Evolutionary conservation across 192 early-diverging fungal species (phyloP).

Genomic region (Entomortierella parvispora): DNA sequence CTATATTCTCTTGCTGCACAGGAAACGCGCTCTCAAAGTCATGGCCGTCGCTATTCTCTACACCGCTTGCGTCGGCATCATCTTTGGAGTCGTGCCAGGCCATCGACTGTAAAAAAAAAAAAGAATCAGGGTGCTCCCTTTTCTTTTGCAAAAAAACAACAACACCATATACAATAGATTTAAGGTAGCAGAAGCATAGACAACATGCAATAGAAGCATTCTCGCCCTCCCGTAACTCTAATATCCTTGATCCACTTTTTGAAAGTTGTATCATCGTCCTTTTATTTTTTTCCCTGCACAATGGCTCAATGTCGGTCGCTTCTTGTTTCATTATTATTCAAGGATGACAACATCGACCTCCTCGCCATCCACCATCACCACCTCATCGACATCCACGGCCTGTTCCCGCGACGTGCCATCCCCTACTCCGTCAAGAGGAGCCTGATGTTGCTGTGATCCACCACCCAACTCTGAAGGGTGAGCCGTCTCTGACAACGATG

Average conservation of each 20-base stretch:
- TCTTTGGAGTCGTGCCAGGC: constrained; percentile 38
- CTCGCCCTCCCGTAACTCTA: too few species aligned
- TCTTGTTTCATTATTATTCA: too few species aligned
- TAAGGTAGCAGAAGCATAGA: too few species aligned
- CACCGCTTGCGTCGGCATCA: constrained; percentile 16
- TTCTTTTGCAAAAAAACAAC: too few species aligned
- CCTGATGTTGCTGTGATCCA: neutral
- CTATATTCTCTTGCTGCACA: constrained; percentile 32
- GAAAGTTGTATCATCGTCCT: too few species aligned
- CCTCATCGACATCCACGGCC: constrained; percentile 34
- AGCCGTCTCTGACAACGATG: constrained; percentile 6
- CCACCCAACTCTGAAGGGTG: constrained; percentile 5
- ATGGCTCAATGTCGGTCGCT: too few species aligned
- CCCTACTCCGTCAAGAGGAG: constrained; percentile 10
- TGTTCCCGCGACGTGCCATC: constrained; percentile 22
- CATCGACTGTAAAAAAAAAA: constrained; percentile 23
- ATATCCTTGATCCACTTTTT: too few species aligned
- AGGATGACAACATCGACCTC: constrained; percentile 25
- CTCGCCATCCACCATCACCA: constrained; percentile 24
- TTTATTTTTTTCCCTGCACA: too few species aligned
- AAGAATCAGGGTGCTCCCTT: neutral
- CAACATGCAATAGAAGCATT: too few species aligned
- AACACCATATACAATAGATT: too few species aligned
- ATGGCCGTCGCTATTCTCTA: constrained; percentile 19
- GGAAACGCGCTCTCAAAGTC: constrained; percentile 16